phyloP scores from a whole-genome alignment of 164 flowering plant species.

The Echeveria elegans region DNA sequence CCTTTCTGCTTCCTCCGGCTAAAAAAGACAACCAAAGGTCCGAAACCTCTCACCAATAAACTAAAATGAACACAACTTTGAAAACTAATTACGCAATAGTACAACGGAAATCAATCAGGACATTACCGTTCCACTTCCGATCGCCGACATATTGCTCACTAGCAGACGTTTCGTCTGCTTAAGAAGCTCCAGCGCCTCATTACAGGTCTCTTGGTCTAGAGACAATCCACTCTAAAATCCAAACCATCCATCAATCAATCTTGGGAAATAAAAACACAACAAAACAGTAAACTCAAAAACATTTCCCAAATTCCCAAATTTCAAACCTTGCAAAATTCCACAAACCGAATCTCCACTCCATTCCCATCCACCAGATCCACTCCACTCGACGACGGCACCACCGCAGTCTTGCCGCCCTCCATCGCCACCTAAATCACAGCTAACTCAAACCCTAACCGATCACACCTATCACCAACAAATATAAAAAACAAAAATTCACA shows the following conservation, averaged over 20 bases:
- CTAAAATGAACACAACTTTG: background rate
- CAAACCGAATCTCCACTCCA: conserved; percentile 27
- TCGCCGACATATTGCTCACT: conserved; percentile 31
- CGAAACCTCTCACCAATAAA: background rate
- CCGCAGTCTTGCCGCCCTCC: background rate
- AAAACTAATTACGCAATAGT: background rate
- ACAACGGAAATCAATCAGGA: background rate
- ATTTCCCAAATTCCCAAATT: background rate
- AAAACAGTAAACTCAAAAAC: background rate
- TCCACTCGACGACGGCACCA: background rate
- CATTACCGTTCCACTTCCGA: conserved; percentile 59
- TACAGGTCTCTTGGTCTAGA: conserved; percentile 34
- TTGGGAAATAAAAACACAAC: background rate
- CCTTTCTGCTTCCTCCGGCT: conserved; percentile 72
- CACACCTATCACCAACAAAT: background rate
- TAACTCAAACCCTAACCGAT: background rate
- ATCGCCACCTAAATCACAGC: background rate
- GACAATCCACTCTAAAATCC: conserved; percentile 36
- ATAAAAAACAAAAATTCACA: background rate
- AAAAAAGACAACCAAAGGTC: background rate
- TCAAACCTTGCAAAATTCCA: conserved; percentile 55
- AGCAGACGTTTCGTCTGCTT: conserved; percentile 55
- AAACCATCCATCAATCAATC: background rate
- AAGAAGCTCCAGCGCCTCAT: conserved; percentile 43
- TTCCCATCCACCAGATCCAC: conserved; percentile 9